Conservation (phyloP, 495 filamentous ascomycete species). For the Elasticomyces elasticus region DNA sequence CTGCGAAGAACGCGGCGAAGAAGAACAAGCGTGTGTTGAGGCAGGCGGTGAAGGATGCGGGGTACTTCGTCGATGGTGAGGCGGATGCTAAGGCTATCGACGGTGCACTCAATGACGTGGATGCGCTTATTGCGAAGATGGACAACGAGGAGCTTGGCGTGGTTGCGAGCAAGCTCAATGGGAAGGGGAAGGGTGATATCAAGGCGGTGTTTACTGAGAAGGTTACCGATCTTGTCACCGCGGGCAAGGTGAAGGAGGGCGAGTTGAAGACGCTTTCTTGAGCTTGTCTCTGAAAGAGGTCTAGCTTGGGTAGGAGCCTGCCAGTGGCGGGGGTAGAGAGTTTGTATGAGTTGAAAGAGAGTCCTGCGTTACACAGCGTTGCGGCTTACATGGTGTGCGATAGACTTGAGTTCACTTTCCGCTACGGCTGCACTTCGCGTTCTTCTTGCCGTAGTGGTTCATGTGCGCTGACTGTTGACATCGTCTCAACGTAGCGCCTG, state of each 20-base stretch:
- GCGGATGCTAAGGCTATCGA: conserved; percentile 67
- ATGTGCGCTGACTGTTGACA: too few species aligned
- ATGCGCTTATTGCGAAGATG: conserved; percentile 79
- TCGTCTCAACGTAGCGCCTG: too few species aligned
- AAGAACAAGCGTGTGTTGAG: conserved; percentile 98
- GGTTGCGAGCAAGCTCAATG: conserved; percentile 64
- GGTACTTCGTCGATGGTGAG: conserved; percentile 70
- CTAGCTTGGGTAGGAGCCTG: too few species aligned
- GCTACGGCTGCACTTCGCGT: too few species aligned
- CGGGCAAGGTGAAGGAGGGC: conserved; percentile 74
- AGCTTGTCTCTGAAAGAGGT: not conserved
- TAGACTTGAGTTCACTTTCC: too few species aligned
- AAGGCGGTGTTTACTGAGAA: conserved; percentile 55
- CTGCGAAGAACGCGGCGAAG: conserved; percentile 94
- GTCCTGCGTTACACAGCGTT: too few species aligned
- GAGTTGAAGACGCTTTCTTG: conserved; percentile 40
- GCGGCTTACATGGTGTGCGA: too few species aligned
- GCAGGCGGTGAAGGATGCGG: conserved; percentile 84
- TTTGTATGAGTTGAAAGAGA: too few species aligned
- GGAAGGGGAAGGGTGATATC: conserved; percentile 47
- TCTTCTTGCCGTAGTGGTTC: too few species aligned
- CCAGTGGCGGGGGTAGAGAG: too few species aligned
- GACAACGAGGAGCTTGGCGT: conserved; percentile 78
- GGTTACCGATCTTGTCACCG: conserved; percentile 59
- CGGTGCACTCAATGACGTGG: conserved; percentile 71